Percentiles rank a stretch among this genome's conserved stretches.
Evolutionary conservation across 106 monocot genomes (phyloP).

Genomic region (Dendrobium officinale): DNA sequence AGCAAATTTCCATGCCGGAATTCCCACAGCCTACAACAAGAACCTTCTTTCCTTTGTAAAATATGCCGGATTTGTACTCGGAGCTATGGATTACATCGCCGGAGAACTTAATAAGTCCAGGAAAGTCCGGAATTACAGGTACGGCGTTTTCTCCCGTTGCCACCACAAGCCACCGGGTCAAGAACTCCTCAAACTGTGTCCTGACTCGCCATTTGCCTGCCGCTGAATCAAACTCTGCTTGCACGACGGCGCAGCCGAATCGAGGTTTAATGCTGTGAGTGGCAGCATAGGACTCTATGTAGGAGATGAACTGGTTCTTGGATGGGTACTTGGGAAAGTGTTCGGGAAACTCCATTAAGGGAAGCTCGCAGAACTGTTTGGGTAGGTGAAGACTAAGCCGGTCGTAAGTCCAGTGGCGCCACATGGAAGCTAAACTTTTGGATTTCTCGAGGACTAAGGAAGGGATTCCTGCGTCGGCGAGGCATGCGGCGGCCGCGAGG

Average conservation of each 20-base stretch:
- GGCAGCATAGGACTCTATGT: constrained; percentile 59
- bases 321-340: constrained; percentile 84
- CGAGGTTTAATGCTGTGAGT: constrained; percentile 39
- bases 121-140: constrained; percentile 45
- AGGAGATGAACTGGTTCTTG: constrained; percentile 77
- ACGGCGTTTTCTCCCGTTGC: constrained; percentile 94
- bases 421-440: constrained; percentile 68
- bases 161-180: constrained; percentile 70
- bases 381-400: constrained; percentile 85
- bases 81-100: constrained; percentile 63
- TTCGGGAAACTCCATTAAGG: constrained; percentile 54
- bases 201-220: constrained; percentile 40
- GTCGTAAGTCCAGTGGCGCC: constrained; percentile 78
- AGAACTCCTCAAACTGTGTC: constrained; percentile 21
- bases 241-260: constrained; percentile 37
- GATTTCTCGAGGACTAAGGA: constrained; percentile 63
- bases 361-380: constrained; percentile 79
- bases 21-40: constrained; percentile 89
- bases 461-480: constrained; percentile 49
- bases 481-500: constrained; percentile 82
- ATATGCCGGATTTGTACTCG: constrained; percentile 47
- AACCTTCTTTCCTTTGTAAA: constrained; percentile 56
- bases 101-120: constrained; percentile 36
- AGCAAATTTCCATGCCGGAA: constrained; percentile 89
- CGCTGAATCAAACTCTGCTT: constrained; percentile 40